Evolutionary conservation across 163 green algal species (phyloP), one percentile per base, ranked within the genome.

Genomic region (Scenedesmus sp.): DNA sequence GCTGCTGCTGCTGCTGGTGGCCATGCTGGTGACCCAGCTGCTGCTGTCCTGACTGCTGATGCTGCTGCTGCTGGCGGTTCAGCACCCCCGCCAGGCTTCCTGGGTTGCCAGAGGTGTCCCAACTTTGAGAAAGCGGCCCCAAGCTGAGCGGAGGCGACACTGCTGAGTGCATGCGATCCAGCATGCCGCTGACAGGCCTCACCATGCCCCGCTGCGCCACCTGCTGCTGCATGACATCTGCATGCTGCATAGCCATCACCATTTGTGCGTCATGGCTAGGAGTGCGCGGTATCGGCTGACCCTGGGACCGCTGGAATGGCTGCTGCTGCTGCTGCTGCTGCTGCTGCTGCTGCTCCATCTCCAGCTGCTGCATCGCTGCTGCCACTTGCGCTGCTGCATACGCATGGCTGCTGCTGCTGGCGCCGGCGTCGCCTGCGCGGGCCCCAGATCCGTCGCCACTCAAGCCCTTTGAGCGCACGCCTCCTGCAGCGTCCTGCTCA

Each of bases 21-120:
- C 40, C 18, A 5, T 40, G 30, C 83, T 83, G 83, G 79, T 88
- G n/a, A 33, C 56, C 85, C 26, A 61, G 2, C 89, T 88, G 70
- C 82, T 92, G 92, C 81, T 93, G 92, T 85, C 93, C 79, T 6
- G 15, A 85, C 72, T 91, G 83, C 83, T 92, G 89, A 46, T 83
- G 80, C 43, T 72, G 91, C 81, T 93, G 92, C 86, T 91, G 90
- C 56, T 90, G 92, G 26, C 76, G 79, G 13, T 30, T 46, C 79
- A 83, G 84, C 51, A 81, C 1, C 30, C 46, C 89, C 72, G 81
- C 15, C 70, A 94, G 56, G 40, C 49, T 65, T 1, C 51, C 80
- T 1, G 93, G 83, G 24, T 90, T 46, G 37, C 79, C 37, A 33
- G 87, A 68, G 16, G 79, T 82, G 87, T 91, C 87, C 87, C 87